Conservation (phyloP, 106 monocot species). For the Narthecium ossifragum region DNA sequence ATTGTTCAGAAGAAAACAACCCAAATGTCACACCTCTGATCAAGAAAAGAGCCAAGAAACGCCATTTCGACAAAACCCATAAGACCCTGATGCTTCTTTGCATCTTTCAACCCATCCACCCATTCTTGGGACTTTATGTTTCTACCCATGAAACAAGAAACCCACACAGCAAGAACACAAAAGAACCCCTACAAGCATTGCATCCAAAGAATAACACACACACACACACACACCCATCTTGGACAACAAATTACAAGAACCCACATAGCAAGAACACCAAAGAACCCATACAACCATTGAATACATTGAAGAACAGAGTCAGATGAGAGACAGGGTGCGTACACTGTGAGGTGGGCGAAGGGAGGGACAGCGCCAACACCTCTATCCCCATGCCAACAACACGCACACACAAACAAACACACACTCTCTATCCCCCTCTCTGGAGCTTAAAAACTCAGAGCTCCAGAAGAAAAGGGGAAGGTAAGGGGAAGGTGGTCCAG, state of each 20-base stretch:
- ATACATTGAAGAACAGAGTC: background rate
- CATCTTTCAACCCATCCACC: no score
- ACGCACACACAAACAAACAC: no score
- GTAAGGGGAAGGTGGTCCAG: background rate
- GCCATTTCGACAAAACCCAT: no score
- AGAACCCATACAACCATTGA: background rate
- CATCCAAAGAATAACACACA: background rate
- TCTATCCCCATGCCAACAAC: slow-evolving; percentile 53
- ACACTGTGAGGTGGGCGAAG: slow-evolving; percentile 35
- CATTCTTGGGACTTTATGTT: no score
- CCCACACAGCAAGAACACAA: background rate
- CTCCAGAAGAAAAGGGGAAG: background rate
- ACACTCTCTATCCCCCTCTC: no score
- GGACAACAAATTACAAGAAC: background rate
- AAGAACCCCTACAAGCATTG: background rate
- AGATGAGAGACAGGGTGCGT: background rate
- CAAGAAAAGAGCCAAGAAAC: background rate
- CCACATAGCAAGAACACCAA: background rate
- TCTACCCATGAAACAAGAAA: background rate
- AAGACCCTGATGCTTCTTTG: background rate
- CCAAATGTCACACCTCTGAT: background rate
- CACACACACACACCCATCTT: background rate
- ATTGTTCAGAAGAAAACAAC: background rate
- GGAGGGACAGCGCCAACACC: slow-evolving; percentile 34
- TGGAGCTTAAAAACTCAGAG: background rate